Evolutionary conservation across 176 grass and related monocot genomes (phyloP), one percentile per base, ranked within the genome.

Genomic region (Hordeum marinum): DNA sequence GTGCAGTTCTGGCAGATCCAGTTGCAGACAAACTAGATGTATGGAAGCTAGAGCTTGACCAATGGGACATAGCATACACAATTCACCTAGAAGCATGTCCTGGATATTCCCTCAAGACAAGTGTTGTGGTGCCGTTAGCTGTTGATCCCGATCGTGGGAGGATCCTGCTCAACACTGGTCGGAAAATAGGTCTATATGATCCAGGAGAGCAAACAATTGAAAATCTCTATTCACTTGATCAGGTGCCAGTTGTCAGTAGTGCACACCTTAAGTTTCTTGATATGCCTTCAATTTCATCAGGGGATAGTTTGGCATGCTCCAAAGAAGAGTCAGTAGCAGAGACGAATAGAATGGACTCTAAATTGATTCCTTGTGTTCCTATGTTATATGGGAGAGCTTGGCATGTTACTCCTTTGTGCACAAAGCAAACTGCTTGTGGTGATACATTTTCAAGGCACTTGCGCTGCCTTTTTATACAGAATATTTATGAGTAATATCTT

Each of bases 31-130:
- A 18, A 15, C 9, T 82, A 26, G 80, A 72, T 54, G 50, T 72
- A 41, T 59, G 64, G 80, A 82, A 82, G 67, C 36, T 23, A 54
- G 80, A 59, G 80, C 46, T 21, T 59, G 46, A n/a, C 34, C 50
- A 60, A 72, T 82, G 80, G 46, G 26, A 13, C 27, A 65, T 26
- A 65, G 27, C 63, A 32, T 32, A 32, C 27, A 17, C 27, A 65
- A 65, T 65, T 65, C 63, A 65, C 63, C 14, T 65, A 26, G 29
- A 65, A 65, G 63, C 63, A 32, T 65, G 13, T 14, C 64, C 31
- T 67, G 64, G 17, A 29, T 67, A 67, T 67, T 67, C 64, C 31
- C 27, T 67, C 3, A 31, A 18, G 63, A 32, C 63, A 67, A 35
- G 31, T 8, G 63, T n/a, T n/a, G 1, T 67, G 7, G 63, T 67